Conservation (phyloP, 495 filamentous ascomycete species). For the Daldinia decipiens region DNA sequence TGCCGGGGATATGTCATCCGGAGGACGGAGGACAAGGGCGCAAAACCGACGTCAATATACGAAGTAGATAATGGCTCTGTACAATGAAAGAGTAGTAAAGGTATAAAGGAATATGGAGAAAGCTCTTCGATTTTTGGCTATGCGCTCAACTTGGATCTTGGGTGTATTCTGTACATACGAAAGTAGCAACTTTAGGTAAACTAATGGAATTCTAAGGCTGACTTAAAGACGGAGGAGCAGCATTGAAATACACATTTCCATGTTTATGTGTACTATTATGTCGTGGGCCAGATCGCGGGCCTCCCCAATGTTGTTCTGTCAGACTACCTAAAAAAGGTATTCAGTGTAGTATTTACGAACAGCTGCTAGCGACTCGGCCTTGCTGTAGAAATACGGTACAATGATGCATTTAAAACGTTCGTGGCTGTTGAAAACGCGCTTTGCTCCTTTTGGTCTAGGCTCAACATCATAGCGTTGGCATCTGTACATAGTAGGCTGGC, state of each 20-base stretch:
- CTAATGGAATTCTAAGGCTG: constrained; percentile 8
- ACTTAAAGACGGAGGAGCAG: constrained; percentile 17
- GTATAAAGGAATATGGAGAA: constrained; percentile 9
- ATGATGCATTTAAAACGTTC: neutral
- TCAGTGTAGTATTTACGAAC: constrained; percentile 17
- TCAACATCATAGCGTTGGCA: too few species aligned
- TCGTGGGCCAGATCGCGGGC: constrained; percentile 25
- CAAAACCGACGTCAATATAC: neutral
- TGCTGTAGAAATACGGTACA: constrained; percentile 14
- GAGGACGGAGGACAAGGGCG: constrained; percentile 7
- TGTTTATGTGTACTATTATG: constrained; percentile 31
- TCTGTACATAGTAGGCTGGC: too few species aligned
- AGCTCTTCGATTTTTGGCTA: constrained; percentile 17
- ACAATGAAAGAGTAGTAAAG: constrained; percentile 5
- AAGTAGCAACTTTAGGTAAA: constrained; percentile 4
- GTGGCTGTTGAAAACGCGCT: neutral
- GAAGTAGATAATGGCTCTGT: neutral
- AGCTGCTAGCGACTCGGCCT: constrained; percentile 19
- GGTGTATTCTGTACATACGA: constrained; percentile 15
- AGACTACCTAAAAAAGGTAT: neutral
- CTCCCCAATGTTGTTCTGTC: constrained; percentile 28
- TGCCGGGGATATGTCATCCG: constrained; percentile 30
- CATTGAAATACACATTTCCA: constrained; percentile 20
- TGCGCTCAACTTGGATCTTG: constrained; percentile 17
- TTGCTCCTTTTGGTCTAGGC: too few species aligned